Evolutionary conservation across 108 stramenopile genomes (phyloP).

Genomic region (Skeletonema grethae): DNA sequence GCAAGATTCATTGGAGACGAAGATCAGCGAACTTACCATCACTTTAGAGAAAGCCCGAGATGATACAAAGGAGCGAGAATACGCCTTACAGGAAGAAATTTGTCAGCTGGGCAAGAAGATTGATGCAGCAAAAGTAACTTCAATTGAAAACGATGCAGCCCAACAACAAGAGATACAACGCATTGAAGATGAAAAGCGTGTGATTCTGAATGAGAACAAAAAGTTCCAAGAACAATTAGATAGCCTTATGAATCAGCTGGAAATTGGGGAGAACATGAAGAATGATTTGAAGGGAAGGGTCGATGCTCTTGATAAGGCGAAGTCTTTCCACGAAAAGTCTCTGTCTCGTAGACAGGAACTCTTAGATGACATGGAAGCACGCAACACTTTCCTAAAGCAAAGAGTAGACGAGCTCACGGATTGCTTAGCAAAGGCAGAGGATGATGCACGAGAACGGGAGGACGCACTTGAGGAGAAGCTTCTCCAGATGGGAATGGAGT

Average conservation of each 20-base stretch:
- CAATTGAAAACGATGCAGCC: neutral
- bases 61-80: conserved; percentile 6
- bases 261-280: conserved; percentile 3
- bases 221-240: conserved; percentile 4
- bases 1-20: neutral
- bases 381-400: conserved; percentile 2
- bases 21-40: neutral
- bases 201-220: neutral
- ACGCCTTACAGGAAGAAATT: conserved; percentile 3
- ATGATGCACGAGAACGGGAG: conserved; percentile 4
- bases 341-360: neutral
- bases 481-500: neutral
- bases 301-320: neutral
- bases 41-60: neutral
- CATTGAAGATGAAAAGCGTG: neutral
- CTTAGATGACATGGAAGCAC: conserved; percentile 4
- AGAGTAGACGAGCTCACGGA: neutral
- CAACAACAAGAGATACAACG: neutral
- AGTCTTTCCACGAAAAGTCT: neutral
- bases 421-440: neutral
- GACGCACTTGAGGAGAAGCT: neutral
- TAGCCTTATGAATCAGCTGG: neutral
- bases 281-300: conserved; percentile 3
- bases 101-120: neutral
- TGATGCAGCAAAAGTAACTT: neutral